These are phyloP conservation scores for Blumeriella jaapii DNA, from an alignment of 2,329 filamentous ascomycete genomes.

Conservation along the genomic window DNA sequence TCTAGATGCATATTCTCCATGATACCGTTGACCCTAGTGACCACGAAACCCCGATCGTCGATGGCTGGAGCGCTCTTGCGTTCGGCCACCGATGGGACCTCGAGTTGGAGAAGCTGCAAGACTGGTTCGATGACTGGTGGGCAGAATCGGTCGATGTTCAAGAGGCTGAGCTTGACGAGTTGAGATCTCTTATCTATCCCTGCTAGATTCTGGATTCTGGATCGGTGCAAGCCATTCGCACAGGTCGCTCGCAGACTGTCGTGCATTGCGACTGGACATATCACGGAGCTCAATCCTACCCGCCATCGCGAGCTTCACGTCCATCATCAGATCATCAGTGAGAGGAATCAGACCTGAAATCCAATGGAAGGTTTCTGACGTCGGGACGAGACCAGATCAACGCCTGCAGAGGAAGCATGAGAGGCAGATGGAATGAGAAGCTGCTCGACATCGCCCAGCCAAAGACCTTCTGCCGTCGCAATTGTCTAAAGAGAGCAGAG, in stretches of 20 bases:
- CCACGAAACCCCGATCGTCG: background rate
- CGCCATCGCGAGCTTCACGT: background rate
- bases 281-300: background rate
- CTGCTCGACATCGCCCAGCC: slow-evolving; percentile 1
- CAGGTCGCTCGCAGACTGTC: background rate
- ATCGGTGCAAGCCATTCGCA: background rate
- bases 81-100: background rate
- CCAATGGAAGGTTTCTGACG: no score
- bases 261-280: background rate
- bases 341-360: no score
- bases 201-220: no score
- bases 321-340: background rate
- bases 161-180: no score
- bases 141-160: background rate
- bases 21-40: background rate
- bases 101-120: background rate
- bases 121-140: background rate
- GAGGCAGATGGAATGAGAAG: background rate
- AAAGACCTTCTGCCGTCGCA: background rate
- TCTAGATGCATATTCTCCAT: background rate
- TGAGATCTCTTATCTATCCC: no score
- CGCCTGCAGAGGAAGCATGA: background rate
- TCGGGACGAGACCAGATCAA: slow-evolving; percentile 1
- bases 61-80: background rate
- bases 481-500: background rate